Evolutionary conservation across 202 grass and related monocot species (phyloP).

Genomic region (Bolboschoenoplectus hybrid): DNA sequence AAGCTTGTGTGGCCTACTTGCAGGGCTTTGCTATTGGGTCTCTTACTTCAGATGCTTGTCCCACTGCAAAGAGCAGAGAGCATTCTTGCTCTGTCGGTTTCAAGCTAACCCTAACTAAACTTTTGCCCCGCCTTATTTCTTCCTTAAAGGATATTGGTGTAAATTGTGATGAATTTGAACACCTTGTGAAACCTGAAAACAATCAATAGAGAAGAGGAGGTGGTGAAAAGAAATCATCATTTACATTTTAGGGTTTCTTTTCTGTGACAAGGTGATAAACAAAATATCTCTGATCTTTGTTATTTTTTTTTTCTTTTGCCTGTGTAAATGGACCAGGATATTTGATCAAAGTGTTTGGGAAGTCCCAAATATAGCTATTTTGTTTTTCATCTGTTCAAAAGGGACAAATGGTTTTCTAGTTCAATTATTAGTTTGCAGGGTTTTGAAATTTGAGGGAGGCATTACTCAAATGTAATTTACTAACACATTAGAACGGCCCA

Average conservation of each 20-base stretch:
- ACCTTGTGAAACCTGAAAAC: constrained; percentile 56
- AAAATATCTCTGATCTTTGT: constrained; percentile 59
- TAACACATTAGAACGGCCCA: background rate
- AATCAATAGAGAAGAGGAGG: constrained; percentile 51
- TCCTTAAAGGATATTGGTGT: constrained; percentile 62
- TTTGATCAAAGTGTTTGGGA: constrained; percentile 45
- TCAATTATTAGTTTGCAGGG: constrained; percentile 50
- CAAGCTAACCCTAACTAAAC: constrained; percentile 77
- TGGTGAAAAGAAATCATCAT: constrained; percentile 28
- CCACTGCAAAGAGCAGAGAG: constrained; percentile 65
- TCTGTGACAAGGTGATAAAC: constrained; percentile 33
- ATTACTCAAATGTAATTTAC: constrained; percentile 28
- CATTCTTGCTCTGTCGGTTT: constrained; percentile 69
- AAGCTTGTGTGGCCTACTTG: constrained; percentile 92
- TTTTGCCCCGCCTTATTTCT: constrained; percentile 70
- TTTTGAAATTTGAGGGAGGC: constrained; percentile 10
- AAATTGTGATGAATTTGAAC: constrained; percentile 67
- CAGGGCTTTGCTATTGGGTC: constrained; percentile 73
- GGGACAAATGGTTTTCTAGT: constrained; percentile 41
- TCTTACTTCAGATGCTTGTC: constrained; percentile 65
- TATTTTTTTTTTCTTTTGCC: constrained; percentile 54
- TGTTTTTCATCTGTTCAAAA: constrained; percentile 24
- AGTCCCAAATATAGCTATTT: constrained; percentile 47
- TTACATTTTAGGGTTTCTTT: constrained; percentile 44
- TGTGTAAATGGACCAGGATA: constrained; percentile 42